Conservation (phyloP, 2,329 filamentous ascomycete genomes). For the Venturia pyrina region DNA sequence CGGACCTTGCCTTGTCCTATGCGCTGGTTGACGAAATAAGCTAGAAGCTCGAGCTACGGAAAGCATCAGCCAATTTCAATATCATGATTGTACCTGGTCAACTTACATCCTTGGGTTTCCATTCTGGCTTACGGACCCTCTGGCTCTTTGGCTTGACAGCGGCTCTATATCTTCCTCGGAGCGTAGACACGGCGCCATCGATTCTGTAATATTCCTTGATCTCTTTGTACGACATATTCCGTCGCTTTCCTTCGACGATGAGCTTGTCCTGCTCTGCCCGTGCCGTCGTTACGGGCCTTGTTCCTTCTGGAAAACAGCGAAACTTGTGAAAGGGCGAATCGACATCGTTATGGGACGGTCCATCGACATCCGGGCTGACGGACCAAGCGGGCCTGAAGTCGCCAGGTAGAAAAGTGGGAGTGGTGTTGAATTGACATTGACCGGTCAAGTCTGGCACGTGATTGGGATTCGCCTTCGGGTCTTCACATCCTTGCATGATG, state of each 20-base stretch:
- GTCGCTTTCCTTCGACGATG: constrained; percentile 43
- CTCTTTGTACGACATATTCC: constrained; percentile 54
- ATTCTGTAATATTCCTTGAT: constrained; percentile 49
- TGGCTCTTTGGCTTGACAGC: constrained; percentile 54
- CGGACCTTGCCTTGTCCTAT: not conserved
- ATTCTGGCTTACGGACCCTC: constrained; percentile 56
- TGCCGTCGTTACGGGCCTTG: not conserved
- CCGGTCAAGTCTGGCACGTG: not conserved
- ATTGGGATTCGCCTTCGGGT: not conserved
- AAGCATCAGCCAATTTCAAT: not conserved
- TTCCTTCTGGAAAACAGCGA: not conserved
- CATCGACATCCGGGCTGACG: not conserved
- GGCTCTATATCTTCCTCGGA: constrained; percentile 57
- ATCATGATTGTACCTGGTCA: not conserved
- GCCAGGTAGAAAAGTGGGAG: not conserved
- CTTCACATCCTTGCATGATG: not conserved
- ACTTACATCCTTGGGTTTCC: constrained; percentile 55
- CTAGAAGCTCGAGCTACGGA: constrained; percentile 18
- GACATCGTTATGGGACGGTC: not conserved
- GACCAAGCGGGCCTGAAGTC: not conserved
- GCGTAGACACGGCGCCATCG: constrained; percentile 58
- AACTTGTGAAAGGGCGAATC: not conserved
- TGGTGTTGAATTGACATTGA: not conserved
- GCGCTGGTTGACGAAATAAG: constrained; percentile 1
- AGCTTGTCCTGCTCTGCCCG: constrained; percentile 12